Conservation (phyloP, 176 grass and related monocot genomes). For the Typha latifolia region DNA sequence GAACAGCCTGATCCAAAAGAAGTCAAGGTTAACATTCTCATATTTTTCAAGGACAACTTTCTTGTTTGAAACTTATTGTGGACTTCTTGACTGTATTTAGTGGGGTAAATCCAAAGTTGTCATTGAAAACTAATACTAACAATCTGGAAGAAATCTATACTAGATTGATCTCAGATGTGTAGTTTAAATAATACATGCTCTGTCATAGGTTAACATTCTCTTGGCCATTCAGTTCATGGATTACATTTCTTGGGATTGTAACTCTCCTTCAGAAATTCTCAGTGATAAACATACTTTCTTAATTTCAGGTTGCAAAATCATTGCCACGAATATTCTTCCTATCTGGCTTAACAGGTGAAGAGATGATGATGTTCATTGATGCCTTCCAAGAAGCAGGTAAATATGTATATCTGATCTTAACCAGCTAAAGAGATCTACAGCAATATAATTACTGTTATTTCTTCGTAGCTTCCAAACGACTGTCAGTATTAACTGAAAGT, state of each 20-base stretch:
- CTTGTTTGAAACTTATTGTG: neutral
- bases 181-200: no score
- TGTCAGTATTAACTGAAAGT: no score
- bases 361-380: conserved; percentile 98
- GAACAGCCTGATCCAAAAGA: conserved; percentile 51
- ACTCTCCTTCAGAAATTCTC: neutral
- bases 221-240: neutral
- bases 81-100: neutral
- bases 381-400: conserved; percentile 79
- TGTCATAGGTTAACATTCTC: neutral
- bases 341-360: conserved; percentile 84
- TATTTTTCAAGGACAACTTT: neutral
- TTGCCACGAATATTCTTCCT: conserved; percentile 68
- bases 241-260: neutral
- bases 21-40: conserved; percentile 43
- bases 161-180: neutral
- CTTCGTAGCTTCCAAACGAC: no score
- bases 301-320: conserved; percentile 51
- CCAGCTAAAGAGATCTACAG: no score
- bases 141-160: neutral
- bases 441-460: no score
- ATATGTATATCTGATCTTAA: neutral
- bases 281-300: neutral
- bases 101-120: neutral
- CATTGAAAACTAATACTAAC: neutral